phyloP scores from a whole-genome alignment of 306 rosid genomes.

The Comarum palustre region DNA sequence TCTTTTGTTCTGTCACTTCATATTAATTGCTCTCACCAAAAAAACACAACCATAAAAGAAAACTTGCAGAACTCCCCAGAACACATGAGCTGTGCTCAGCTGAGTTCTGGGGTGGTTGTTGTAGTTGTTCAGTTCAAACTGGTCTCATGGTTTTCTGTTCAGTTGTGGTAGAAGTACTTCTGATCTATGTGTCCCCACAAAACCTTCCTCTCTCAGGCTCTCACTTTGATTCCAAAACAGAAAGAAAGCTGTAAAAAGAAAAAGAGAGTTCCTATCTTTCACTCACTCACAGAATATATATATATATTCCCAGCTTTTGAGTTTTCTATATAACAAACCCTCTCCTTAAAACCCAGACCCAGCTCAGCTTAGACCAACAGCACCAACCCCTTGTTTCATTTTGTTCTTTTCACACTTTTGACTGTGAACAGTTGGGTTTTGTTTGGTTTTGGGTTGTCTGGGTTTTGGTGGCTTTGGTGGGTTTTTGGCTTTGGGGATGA shows the following conservation, averaged over 20 bases:
- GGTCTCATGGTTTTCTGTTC: constrained; percentile 23
- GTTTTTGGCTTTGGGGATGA: constrained; percentile 11
- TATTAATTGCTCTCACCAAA: neutral
- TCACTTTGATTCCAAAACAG: constrained; percentile 32
- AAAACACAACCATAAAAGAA: neutral
- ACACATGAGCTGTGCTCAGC: constrained; percentile 17
- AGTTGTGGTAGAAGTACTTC: neutral
- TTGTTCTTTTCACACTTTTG: constrained; percentile 26
- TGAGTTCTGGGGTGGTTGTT: neutral
- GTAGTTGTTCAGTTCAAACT: neutral
- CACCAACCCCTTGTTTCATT: neutral
- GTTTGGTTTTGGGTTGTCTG: constrained; percentile 15
- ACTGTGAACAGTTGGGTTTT: constrained; percentile 13
- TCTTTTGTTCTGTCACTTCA: neutral
- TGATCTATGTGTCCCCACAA: constrained; percentile 33
- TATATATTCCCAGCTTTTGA: neutral
- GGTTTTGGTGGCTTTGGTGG: neutral
- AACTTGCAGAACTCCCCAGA: constrained; percentile 28
- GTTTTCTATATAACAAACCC: neutral
- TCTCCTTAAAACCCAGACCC: constrained; percentile 13
- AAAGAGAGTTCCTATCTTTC: constrained; percentile 14
- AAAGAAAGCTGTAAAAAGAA: constrained; percentile 30
- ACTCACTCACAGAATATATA: neutral
- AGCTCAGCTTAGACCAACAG: neutral
- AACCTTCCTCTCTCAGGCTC: neutral